phyloP scores from a whole-genome alignment of 441 rosid species.

The Viola pubescens region DNA sequence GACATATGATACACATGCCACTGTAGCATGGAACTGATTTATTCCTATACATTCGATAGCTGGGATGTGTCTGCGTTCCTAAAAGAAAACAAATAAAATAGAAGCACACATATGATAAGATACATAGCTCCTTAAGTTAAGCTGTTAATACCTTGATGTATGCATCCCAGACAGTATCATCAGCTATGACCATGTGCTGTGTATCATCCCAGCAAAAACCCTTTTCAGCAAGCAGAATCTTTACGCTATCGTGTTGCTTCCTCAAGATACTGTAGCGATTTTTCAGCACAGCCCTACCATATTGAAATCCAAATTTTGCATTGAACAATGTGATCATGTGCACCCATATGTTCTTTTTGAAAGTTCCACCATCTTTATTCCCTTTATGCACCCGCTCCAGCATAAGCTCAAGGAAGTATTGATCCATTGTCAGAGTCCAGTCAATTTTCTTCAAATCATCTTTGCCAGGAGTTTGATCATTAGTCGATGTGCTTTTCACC shows the following conservation, averaged over 20 bases:
- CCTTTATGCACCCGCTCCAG: slow-evolving; percentile 33
- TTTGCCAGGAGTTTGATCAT: slow-evolving; percentile 20
- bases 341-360: slow-evolving; percentile 39
- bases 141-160: neutral
- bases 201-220: neutral
- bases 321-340: slow-evolving; percentile 39
- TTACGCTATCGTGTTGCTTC: slow-evolving; percentile 30
- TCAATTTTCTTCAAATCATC: slow-evolving; percentile 28
- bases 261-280: slow-evolving; percentile 30
- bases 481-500: slow-evolving; percentile 24
- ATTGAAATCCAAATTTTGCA: slow-evolving; percentile 27
- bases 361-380: slow-evolving; percentile 25
- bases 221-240: slow-evolving; percentile 32
- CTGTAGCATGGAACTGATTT: too few species aligned
- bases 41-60: too few species aligned
- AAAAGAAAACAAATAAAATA: too few species aligned
- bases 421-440: slow-evolving; percentile 43
- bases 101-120: too few species aligned
- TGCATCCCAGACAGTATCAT: neutral
- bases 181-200: neutral
- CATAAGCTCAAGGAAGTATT: slow-evolving; percentile 41
- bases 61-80: too few species aligned
- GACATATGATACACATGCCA: too few species aligned
- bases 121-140: too few species aligned
- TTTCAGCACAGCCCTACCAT: slow-evolving; percentile 28